Base-by-base conservation (phyloP, 2,329 filamentous ascomycete genomes). In the Escovopsis sp. region DNA sequence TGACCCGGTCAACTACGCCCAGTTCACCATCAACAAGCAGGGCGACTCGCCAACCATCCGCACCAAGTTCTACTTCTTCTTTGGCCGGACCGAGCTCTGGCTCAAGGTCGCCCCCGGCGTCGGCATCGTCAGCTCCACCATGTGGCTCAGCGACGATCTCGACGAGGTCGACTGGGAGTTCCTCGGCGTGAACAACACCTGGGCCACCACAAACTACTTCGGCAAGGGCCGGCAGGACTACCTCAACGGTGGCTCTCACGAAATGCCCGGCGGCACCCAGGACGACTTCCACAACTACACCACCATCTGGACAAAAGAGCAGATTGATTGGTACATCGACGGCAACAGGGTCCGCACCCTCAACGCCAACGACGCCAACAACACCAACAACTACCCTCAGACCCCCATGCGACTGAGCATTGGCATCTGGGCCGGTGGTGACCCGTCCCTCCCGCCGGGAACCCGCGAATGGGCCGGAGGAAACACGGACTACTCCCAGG, bases 81-180 rank as follows among this genome's bases (percentile, higher is more conserved):
- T 82, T 50, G 86, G 86, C 41, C 76, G 79, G 45, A 78, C 85
- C 43, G 84, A 91, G 60, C 71, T 89, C 44, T 70, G 75, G 50
- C 74, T 93, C 67, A 84, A 85, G 64, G 82, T 83, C 4, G 79
- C 87, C 1, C 64, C 68, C 1, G 87, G 87, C 14, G 65, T 64
- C 7, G 87, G 87, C 40, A 79, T 94, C 47, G 75, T 94, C 51
- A 86, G 79, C 53, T 78, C 83, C 47, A 79, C 93, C 54, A 88
- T 94, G 57, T 71, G 89, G 59, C 71, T 91, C 49, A 89, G 82
- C 39, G 81, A 91, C 51, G 80, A 87, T 51, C 70, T 89, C 12
- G 87, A 94, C 57, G 85, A 94, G 62, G 79, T 94, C 34, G 87
- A 94, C 56, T 89, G 84, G 75, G 84, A 91, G 56, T 83, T 84